Evolutionary conservation across 2,329 filamentous ascomycete genomes (phyloP).

Genomic region (Trichoderma aggressivum): DNA sequence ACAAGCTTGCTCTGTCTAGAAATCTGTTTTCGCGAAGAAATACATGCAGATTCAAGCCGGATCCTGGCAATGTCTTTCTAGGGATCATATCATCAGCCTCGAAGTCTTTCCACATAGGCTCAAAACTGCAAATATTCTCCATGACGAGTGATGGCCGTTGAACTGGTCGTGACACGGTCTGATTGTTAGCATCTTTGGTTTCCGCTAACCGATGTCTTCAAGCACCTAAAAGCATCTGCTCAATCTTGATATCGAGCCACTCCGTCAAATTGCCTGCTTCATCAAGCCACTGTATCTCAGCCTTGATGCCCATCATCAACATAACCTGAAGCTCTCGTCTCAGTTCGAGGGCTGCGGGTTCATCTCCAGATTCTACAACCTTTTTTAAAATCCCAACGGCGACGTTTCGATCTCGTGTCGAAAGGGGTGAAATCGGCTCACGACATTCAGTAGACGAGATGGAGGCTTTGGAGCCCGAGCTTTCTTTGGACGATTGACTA

Average conservation of each 20-base stretch:
- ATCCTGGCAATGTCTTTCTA: conserved; percentile 19
- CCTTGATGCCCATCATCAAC: conserved; percentile 71
- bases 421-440: conserved; percentile 42
- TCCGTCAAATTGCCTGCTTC: conserved; percentile 46
- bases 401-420: conserved; percentile 53
- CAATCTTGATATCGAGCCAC: conserved; percentile 49
- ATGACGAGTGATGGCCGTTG: conserved; percentile 13
- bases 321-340: conserved; percentile 64
- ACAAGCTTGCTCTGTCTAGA: neutral
- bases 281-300: conserved; percentile 72
- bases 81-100: conserved; percentile 19
- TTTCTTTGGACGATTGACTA: conserved; percentile 18
- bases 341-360: conserved; percentile 38
- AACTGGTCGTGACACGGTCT: neutral
- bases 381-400: conserved; percentile 52
- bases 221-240: neutral
- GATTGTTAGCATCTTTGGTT: neutral
- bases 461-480: conserved; percentile 9
- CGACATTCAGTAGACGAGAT: conserved; percentile 29
- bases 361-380: conserved; percentile 28
- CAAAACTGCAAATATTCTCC: conserved; percentile 27
- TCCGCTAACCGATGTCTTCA: neutral
- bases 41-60: conserved; percentile 10
- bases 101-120: conserved; percentile 24
- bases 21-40: conserved; percentile 17